Evolutionary conservation across 306 rosid species (phyloP), one percentile per base, ranked within the genome.

Genomic region (Pterocarpus macrocarpus): DNA sequence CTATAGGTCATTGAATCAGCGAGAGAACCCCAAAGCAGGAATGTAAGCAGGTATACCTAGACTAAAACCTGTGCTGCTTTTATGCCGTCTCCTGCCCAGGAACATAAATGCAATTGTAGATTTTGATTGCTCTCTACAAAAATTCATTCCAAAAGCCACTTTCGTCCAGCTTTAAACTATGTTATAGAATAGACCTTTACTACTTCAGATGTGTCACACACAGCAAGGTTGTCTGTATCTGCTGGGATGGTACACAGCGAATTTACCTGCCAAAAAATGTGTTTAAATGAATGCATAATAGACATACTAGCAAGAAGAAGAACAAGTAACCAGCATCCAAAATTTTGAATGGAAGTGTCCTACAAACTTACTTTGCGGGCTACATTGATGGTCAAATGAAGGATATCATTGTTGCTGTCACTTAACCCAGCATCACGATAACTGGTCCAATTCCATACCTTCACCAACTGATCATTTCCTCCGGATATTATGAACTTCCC

Each of bases 401-500:
- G 74, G 65, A 84, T n/a, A 84, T 77, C 56, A 11, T 17, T 64
- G 77, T 64, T 63, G 50, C 44, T 33, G 5, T 81, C 73, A 65
- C 84, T 84, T 78, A 64, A 55, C 45, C 82, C 90, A 9, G 33
- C 80, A 64, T 89, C 85, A 57, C 71, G 69, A 87, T 79, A 77
- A 49, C 81, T 72, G 22, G 89, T 81, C 95, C 95, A 92, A 82
- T 92, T 89, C 99, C 97, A 95, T 35, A 95, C 81, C 88, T 95
- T 95, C 85, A 93, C 91, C 47, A 82, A 83, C 81, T 86, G 91
- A 76, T 92, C 99, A 43, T 95, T 90, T 77, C 97, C 99, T 14
- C 99, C 97, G 4, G 97, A 95, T 76, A 95, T 71, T 85, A 95
- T 80, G 86, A 86, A 93, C 65, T 89, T 93, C 71, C 99, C 97